Conservation (phyloP, 768 basidiomycete genomes). For the Suillus spraguei region DNA sequence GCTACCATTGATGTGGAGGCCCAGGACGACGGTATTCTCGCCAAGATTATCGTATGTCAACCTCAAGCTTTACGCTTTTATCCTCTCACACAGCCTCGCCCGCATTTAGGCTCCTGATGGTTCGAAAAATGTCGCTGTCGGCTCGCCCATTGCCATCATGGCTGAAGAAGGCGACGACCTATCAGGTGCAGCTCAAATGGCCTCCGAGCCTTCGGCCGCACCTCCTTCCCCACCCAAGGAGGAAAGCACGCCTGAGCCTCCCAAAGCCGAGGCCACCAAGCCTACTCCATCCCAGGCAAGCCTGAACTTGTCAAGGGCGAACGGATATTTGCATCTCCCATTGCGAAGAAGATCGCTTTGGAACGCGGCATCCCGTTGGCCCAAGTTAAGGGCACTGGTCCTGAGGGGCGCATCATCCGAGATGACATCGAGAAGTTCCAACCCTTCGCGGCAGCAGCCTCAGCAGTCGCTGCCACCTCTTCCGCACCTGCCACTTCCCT, state of each 20-base stretch:
- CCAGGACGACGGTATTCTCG: conserved; percentile 95
- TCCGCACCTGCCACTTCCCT: conserved; percentile 52
- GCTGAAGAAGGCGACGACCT: conserved; percentile 97
- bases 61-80: not conserved
- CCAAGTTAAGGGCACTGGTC: conserved; percentile 91
- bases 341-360: conserved; percentile 96
- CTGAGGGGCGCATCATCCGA: conserved; percentile 91
- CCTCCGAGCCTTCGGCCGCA: conserved; percentile 57
- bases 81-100: conserved; percentile 3
- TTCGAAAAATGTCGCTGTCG: conserved; percentile 84
- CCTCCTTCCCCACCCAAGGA: conserved; percentile 31
- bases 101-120: conserved; percentile 72
- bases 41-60: conserved; percentile 88
- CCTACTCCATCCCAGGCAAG: conserved; percentile 34
- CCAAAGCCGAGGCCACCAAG: conserved; percentile 37
- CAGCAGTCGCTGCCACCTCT: conserved; percentile 43
- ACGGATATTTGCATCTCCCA: conserved; percentile 91
- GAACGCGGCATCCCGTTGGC: conserved; percentile 91
- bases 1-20: conserved; percentile 99
- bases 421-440: conserved; percentile 94
- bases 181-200: conserved; percentile 76
- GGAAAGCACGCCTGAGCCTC: conserved; percentile 44
- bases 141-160: conserved; percentile 86
- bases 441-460: conserved; percentile 46
- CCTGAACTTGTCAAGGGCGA: conserved; percentile 65